phyloP scores from a whole-genome alignment of 2,329 filamentous ascomycete genomes.

The Trichoderma pleuroti region DNA sequence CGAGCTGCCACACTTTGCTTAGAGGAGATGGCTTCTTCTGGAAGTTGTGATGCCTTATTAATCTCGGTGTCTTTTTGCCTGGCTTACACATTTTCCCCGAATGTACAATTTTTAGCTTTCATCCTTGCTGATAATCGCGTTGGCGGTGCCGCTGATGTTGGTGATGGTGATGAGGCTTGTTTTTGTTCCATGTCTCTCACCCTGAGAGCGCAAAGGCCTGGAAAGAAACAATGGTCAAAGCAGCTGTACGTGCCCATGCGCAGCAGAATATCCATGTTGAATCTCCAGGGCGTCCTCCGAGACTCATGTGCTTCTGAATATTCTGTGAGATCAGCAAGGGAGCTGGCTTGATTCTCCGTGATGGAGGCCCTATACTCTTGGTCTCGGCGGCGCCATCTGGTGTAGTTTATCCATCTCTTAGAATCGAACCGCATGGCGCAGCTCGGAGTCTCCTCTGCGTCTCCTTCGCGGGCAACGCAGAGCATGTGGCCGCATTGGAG shows the following conservation, averaged over 20 bases:
- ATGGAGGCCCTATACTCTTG: background rate
- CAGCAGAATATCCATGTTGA: background rate
- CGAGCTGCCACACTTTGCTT: background rate
- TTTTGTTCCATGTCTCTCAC: background rate
- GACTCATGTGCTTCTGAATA: background rate
- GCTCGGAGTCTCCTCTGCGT: background rate
- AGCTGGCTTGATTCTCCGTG: background rate
- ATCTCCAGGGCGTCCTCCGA: background rate
- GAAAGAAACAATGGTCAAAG: background rate
- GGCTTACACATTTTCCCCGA: background rate
- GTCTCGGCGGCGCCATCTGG: slow-evolving; percentile 31
- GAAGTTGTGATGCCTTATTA: background rate
- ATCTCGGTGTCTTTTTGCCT: background rate
- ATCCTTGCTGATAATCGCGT: background rate
- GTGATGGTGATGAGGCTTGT: background rate
- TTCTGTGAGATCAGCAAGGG: background rate
- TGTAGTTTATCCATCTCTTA: slow-evolving; percentile 28
- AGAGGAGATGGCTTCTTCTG: background rate
- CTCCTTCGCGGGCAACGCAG: background rate
- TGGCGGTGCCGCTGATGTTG: background rate
- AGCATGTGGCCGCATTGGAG: background rate
- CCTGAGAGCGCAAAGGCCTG: background rate
- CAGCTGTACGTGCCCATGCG: background rate
- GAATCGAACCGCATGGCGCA: background rate
- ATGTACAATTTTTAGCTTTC: background rate